A percentile compares a stretch with the other conserved stretches of the same genome.
Evolutionary conservation across 1,284 basidiomycete genomes (phyloP).

Genomic region (Leucoagaricus sp.): DNA sequence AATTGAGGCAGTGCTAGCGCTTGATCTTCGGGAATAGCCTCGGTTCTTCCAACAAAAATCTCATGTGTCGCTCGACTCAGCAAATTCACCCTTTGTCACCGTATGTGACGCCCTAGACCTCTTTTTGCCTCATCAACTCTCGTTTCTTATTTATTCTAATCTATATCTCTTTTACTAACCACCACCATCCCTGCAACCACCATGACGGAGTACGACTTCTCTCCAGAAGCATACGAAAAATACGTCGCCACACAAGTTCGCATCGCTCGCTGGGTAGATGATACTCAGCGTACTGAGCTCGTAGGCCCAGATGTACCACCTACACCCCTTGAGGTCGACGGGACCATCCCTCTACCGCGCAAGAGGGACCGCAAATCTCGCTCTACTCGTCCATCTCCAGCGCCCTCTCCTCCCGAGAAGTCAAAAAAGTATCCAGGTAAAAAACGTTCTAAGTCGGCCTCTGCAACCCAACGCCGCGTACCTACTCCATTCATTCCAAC

Average conservation of each 20-base stretch:
- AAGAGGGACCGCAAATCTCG: slow-evolving; percentile 11
- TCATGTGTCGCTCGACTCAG: background rate
- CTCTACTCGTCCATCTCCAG: background rate
- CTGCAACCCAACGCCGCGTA: too few relatives aligned
- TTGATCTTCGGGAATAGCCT: too few relatives aligned
- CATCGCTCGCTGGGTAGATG: slow-evolving; percentile 34
- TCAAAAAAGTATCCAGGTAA: background rate
- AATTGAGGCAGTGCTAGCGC: too few relatives aligned
- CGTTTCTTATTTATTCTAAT: slow-evolving; percentile 10
- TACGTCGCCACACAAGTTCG: slow-evolving; percentile 30
- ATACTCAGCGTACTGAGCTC: slow-evolving; percentile 21
- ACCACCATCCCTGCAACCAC: slow-evolving; percentile 19
- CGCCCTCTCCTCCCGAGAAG: background rate
- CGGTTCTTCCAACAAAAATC: too few relatives aligned
- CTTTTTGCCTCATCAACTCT: slow-evolving; percentile 2
- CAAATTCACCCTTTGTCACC: background rate
- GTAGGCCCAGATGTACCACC: slow-evolving; percentile 26
- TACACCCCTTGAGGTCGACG: slow-evolving; percentile 29
- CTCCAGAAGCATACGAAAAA: slow-evolving; percentile 33
- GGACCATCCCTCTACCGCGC: slow-evolving; percentile 20
- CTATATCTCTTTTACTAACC: slow-evolving; percentile 12
- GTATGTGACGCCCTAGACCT: background rate
- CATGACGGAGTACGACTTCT: slow-evolving; percentile 40
- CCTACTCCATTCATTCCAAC: background rate
- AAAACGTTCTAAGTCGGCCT: background rate